Evolutionary conservation across 2,329 filamentous ascomycete species (phyloP), one percentile per base, ranked within the genome.

Genomic region (Botrytis fragariae): DNA sequence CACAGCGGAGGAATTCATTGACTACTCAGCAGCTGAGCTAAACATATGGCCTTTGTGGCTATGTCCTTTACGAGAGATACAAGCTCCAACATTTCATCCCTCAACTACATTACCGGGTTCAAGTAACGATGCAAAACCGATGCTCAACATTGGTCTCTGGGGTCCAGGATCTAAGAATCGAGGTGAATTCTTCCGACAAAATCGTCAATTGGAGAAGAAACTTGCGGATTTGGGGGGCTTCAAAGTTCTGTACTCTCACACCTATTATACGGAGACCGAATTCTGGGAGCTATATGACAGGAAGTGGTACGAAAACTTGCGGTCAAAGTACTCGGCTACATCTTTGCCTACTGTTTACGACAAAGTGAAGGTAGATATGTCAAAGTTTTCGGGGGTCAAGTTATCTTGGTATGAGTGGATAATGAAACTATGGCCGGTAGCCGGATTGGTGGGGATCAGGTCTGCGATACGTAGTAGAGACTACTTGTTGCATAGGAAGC

Each of bases 351-450:
- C 18, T 7, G 42, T 67, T 22, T 67, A 37, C n/a, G 63, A 67
- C 4, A 67, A 67, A 48, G 63, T 51, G 18, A 67, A 67, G 42
- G 29, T 61, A 14, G 35, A 61, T 22, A 61, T 61, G 10, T 37
- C 35, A 7, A 61, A 61, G 0, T 61, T 61, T 7, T 61, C 35
- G 9, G 59, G 22, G 12, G 10, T 9, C 3, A n/a, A n/a, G 59
- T 12, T 61, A n/a, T 61, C 59, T n/a, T 61, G 59, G 59, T 61
- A 61, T 61, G 59, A 61, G 59, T 39, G 59, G 59, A 14, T 61
- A 22, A 39, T 61, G 20, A 61, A 25, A n/a, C 2, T 61, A 35
- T 61, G 35, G 59, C 59, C 35, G 4, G 14, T 61, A 8, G 59
- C 59, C 39, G 59, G 59, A 6, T n/a, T 61, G 12, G 59, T 61